Base-by-base conservation (phyloP, 805 yeast genomes). In the Starmerella geochares region DNA sequence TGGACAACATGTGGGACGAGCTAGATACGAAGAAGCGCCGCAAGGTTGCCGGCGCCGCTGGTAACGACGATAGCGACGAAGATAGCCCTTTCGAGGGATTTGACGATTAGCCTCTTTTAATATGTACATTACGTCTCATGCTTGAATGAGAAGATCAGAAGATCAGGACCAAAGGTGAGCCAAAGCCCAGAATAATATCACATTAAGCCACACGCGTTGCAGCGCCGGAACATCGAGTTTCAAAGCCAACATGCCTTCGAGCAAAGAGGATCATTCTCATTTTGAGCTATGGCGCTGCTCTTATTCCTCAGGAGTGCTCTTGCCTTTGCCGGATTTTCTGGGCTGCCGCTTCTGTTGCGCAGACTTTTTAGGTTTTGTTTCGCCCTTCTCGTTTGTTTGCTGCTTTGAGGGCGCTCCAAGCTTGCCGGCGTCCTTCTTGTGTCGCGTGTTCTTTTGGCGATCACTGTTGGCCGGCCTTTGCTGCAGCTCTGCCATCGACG, bases 1-100 rank as follows among this genome's bases (percentile, higher is more conserved):
- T 44, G 19, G 51, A 51, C 46, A 33, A 38, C 7, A 28, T 50
- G 31, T 50, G 53, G 53, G 38, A 27, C 20, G 47, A 40, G n/a
- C 28, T 50, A 10, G 45, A 23, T 7, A 6, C 42, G 19, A 23
- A 36, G 19, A 23, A 36, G 33, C 44, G 44, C 6, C 44, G 44
- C 24, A 40, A 40, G 32, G 24, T 40, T 4, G 29, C 29, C 29
- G 13, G 28, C 1, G 16, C 16, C 16, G 44, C 14, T 8, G 29
- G 35, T 14, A 38, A 17, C 17, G 51, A 47, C 7, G 16, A 45
- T 17, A 24, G 17, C 8, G 32, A 10, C 2, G 36, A 44, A 27
- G n/a, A n/a, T n/a, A 46, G 36, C 17, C 42, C 38, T 16, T 38
- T 46, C n/a, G 54, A 36, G 11, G 51, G 51, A 3, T 52, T 49